phyloP scores from a whole-genome alignment of 2,329 filamentous ascomycete species.

The Paraphoma sp. region DNA sequence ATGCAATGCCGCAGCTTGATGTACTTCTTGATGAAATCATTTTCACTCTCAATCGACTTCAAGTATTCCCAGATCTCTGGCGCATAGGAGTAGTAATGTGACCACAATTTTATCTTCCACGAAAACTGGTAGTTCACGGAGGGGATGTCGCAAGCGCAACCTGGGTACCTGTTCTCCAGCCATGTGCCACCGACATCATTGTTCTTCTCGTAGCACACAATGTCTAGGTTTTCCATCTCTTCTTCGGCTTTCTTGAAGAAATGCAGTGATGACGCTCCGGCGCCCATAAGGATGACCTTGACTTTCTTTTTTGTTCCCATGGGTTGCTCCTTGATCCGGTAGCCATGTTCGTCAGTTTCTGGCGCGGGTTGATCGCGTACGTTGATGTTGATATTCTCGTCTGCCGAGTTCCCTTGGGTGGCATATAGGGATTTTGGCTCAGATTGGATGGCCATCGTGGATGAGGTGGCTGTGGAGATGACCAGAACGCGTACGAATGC shows the following conservation, averaged over 20 bases:
- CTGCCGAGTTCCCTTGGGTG: conserved; percentile 25
- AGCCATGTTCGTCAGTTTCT: conserved; percentile 49
- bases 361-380: conserved; percentile 41
- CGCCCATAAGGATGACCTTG: conserved; percentile 52
- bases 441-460: conserved; percentile 26
- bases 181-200: conserved; percentile 51
- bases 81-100: conserved; percentile 51
- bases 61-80: conserved; percentile 59
- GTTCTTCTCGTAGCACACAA: conserved; percentile 52
- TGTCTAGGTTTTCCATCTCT: conserved; percentile 49
- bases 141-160: conserved; percentile 46
- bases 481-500: neutral
- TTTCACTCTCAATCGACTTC: conserved; percentile 50
- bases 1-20: conserved; percentile 25
- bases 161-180: conserved; percentile 51
- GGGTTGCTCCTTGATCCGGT: conserved; percentile 52
- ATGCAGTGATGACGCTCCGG: conserved; percentile 51
- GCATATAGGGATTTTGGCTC: conserved; percentile 25
- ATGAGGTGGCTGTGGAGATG: neutral
- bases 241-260: conserved; percentile 54
- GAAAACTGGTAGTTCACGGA: conserved; percentile 52
- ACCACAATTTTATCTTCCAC: conserved; percentile 59
- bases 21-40: conserved; percentile 38
- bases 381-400: conserved; percentile 25
- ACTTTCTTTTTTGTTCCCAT: conserved; percentile 51